Evolutionary conservation across 345 rosid species (phyloP).

Genomic region (Dipteronia dyeriana): DNA sequence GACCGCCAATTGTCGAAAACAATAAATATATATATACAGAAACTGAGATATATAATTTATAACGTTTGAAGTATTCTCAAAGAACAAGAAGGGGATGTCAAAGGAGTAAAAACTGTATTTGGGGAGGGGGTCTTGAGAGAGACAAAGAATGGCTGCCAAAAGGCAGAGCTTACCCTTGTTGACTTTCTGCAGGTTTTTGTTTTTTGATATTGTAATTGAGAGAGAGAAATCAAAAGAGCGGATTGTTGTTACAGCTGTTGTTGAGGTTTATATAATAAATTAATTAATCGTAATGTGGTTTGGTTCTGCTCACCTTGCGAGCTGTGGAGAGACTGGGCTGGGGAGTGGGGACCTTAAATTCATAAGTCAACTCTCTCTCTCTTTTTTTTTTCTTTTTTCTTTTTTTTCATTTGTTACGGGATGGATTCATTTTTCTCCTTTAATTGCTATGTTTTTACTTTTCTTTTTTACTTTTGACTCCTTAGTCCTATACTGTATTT

Average conservation of each 20-base stretch:
- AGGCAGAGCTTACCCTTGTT: constrained; percentile 29
- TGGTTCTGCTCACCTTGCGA: too few relatives aligned
- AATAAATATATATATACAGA: neutral
- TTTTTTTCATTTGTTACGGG: too few relatives aligned
- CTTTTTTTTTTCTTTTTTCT: neutral
- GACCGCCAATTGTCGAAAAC: constrained; percentile 12
- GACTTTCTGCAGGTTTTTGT: constrained; percentile 10
- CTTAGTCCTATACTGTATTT: too few relatives aligned
- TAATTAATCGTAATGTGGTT: too few relatives aligned
- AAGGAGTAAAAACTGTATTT: neutral
- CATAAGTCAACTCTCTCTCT: constrained; percentile 16
- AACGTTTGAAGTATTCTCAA: neutral
- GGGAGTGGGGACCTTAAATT: neutral
- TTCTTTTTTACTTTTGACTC: too few relatives aligned
- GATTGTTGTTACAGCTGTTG: neutral
- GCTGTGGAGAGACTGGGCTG: neutral
- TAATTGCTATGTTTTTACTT: too few relatives aligned
- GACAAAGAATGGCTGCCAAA: constrained; percentile 20
- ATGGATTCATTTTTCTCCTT: too few relatives aligned
- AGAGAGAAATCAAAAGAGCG: neutral
- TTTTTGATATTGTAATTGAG: neutral
- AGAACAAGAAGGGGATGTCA: too few relatives aligned
- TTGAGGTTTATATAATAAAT: neutral
- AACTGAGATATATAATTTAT: neutral
- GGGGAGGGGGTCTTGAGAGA: constrained; percentile 9